Percentiles rank a stretch among this genome's conserved stretches.
Evolutionary conservation across 139 green algal genomes (phyloP).

Genomic region (Auxenochlorella pyrenoidosa): DNA sequence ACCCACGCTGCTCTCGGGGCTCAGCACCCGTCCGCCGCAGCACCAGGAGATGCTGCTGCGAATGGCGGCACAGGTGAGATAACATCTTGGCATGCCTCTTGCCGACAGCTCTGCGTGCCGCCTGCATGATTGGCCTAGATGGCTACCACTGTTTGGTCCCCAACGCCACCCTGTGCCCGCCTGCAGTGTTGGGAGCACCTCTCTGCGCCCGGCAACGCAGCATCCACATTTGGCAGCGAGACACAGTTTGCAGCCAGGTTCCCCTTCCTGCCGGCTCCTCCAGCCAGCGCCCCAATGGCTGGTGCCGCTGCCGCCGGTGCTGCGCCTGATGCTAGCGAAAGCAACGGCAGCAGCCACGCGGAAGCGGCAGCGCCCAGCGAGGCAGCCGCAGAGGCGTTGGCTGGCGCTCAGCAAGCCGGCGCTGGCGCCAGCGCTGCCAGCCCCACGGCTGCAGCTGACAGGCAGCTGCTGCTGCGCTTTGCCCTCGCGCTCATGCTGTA

Average conservation of each 20-base stretch:
- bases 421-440: background rate
- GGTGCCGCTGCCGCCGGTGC: background rate
- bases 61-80: slow-evolving; percentile 54
- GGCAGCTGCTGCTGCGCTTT: slow-evolving; percentile 64
- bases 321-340: background rate
- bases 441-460: slow-evolving; percentile 41
- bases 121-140: background rate
- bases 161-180: background rate
- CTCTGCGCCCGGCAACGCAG: background rate
- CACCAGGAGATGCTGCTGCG: slow-evolving; percentile 76
- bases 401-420: background rate
- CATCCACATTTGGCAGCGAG: slow-evolving; percentile 12
- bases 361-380: background rate
- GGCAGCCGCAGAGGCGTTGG: background rate
- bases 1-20: slow-evolving; percentile 57
- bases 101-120: background rate
- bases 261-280: slow-evolving; percentile 30
- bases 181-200: slow-evolving; percentile 32
- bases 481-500: slow-evolving; percentile 79
- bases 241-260: slow-evolving; percentile 42
- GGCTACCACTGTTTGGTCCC: background rate
- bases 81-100: background rate
- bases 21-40: slow-evolving; percentile 48
- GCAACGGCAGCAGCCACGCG: background rate
- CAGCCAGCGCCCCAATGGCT: too few species aligned